Base-by-base conservation (phyloP, 805 yeast genomes). In the Yarrowia porcina region DNA sequence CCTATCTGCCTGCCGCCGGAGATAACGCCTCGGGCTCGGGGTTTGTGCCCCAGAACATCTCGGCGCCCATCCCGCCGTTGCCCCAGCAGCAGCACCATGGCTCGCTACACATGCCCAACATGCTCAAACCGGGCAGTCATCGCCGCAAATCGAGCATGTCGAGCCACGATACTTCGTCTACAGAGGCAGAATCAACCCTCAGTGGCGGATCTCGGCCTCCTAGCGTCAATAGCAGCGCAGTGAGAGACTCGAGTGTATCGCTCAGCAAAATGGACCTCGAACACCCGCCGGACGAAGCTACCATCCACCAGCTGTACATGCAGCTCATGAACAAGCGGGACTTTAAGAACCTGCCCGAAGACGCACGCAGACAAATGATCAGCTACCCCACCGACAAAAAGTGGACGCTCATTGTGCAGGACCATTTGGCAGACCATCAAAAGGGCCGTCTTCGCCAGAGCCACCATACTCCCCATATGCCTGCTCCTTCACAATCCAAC, bases 341-440 rank as follows among this genome's bases (percentile, higher is more conserved):
- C 72, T 88, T 90, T 74, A 83, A 80, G 65, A 75, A 80, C 42
- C 76, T 88, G 32, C 89, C 97, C 0, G 83, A 83, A 25, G 83
- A 82, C 59, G 96, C 94, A 3, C 85, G 86, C 67, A 81, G 79
- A 63, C 94, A 89, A 70, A 85, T 93, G 88, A 79, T 83, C 69
- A 82, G 81, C 67, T 91, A 88, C 71, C 82, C 88, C 44, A 76
- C 83, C 0, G 89, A 87, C 54, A 89, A 90, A 69, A 93, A 93
- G 74, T 91, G 97, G 96, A 85, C 89, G 87, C 80, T 92, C 67
- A 87, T 92, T 41, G 84, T 88, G 67, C 97, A 92, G 73, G 97
- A 91, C 72, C 84, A 87, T 23, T 80, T 89, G 49, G 82, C 92
- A 7, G 97, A 91, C 69, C 79, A 79, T 69, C 87, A 87, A 69